Conservation (phyloP, 2,329 filamentous ascomycete species). For the Xylaria hypoxylon region DNA sequence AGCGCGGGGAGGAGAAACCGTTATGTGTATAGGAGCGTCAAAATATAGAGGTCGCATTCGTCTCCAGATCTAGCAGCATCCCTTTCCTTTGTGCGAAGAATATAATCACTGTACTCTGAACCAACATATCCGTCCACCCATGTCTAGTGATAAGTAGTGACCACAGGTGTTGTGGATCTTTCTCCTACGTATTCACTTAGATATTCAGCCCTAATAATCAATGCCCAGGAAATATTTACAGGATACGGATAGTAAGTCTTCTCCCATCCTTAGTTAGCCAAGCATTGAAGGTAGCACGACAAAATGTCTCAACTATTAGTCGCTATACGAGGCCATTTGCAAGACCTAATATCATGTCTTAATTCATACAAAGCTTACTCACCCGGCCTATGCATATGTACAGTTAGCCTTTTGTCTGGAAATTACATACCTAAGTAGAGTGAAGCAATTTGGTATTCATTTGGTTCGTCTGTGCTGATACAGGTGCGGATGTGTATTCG, state of each 20-base stretch:
- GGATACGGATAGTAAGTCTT: not conserved
- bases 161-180: not conserved
- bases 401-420: no score
- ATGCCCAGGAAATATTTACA: not conserved
- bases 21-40: conserved; percentile 51
- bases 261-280: not conserved
- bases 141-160: conserved; percentile 2
- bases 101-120: conserved; percentile 37
- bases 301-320: not conserved
- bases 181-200: no score
- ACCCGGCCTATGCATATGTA: no score
- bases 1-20: conserved; percentile 40
- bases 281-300: not conserved
- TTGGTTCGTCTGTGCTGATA: no score
- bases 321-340: not conserved
- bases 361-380: not conserved
- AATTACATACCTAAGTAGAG: no score
- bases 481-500: not conserved
- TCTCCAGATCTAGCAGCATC: conserved; percentile 35
- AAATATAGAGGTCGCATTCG: conserved; percentile 51
- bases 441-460: no score
- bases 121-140: conserved; percentile 1
- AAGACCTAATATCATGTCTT: not conserved
- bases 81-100: conserved; percentile 40
- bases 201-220: not conserved